Base-by-base conservation (phyloP, 73 alveolate species). In the Tetrahymena borealis region DNA sequence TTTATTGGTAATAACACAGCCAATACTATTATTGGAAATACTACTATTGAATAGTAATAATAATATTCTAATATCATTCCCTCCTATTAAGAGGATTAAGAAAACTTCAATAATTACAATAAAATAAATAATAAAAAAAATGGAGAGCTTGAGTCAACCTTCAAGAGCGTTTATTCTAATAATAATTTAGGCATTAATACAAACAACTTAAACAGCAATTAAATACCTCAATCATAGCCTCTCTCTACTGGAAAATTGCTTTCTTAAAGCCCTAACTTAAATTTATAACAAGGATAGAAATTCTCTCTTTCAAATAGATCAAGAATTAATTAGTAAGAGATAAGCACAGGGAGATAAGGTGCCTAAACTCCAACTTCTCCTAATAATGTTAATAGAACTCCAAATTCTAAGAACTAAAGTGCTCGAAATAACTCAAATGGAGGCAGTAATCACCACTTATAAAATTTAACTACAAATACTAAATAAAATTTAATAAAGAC, bases 1-100 rank as follows among this genome's bases (percentile, higher is more conserved):
- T 60, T 60, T 60, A 24, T 35, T 60, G 85, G 85, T 60, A 60
- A 24, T 94, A 97, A 97, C 38, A 93, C 98, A 41, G 99, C 96
- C 37, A 98, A 98, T 93, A 99, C 99, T 3, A 98, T 98, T 28
- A 97, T 98, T 78, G 99, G 99, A 7, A 98, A 98, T 95, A 96
- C 97, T 95, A 98, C 96, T 10, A 97, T 98, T 39, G 99, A 98
- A 91, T 97, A 97, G n/a, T n/a, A n/a, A n/a, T n/a, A n/a, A n/a
- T n/a, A n/a, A 93, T 91, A 60, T 24, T 41, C 78, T 10, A 60
- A 60, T 24, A 60, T 60, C 4, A 60, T 60, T 24, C 85, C 85
- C 9, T 18, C 85, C 1, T 60, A 60, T 6, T 1, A 60, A 60
- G 85, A 60, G 28, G 85, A 60, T 60, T n/a, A 60, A 60, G 85